These are phyloP conservation scores for Saitozyma podzolica DNA, from an alignment of 768 basidiomycete species.

Conservation along the genomic window DNA sequence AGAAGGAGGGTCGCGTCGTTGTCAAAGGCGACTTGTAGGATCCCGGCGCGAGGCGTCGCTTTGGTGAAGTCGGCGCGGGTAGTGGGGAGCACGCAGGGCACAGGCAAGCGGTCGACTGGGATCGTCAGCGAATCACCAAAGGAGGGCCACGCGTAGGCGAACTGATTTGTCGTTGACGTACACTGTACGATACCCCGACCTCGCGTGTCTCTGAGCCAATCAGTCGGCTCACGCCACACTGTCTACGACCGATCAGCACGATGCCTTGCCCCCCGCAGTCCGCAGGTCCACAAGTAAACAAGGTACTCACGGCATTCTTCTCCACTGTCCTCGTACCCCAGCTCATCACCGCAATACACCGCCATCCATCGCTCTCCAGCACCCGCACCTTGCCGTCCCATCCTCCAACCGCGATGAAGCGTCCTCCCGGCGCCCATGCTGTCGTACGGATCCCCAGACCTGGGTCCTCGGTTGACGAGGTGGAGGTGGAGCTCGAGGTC, in stretches of 20 bases:
- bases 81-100: constrained; percentile 23
- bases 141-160: background rate
- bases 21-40: constrained; percentile 78
- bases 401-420: constrained; percentile 77
- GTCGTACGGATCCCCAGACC: constrained; percentile 78
- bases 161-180: constrained; percentile 46
- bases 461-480: constrained; percentile 59
- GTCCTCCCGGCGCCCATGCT: constrained; percentile 82
- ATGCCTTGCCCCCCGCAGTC: background rate
- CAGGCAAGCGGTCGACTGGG: constrained; percentile 31
- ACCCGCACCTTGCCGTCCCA: constrained; percentile 79
- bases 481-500: background rate
- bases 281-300: background rate
- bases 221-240: constrained; percentile 80
- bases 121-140: background rate
- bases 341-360: constrained; percentile 39
- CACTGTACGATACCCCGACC: constrained; percentile 87
- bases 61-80: constrained; percentile 63
- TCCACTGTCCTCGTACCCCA: constrained; percentile 13
- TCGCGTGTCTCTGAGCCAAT: constrained; percentile 80
- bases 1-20: constrained; percentile 70
- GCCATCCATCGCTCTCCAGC: constrained; percentile 47
- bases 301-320: too few species aligned
- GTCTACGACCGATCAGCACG: constrained; percentile 56
- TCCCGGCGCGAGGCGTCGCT: constrained; percentile 62